Evolutionary conservation across 2,329 filamentous ascomycete genomes (phyloP), one percentile per base, ranked within the genome.

Genomic region (Macrophomina phaseolina): DNA sequence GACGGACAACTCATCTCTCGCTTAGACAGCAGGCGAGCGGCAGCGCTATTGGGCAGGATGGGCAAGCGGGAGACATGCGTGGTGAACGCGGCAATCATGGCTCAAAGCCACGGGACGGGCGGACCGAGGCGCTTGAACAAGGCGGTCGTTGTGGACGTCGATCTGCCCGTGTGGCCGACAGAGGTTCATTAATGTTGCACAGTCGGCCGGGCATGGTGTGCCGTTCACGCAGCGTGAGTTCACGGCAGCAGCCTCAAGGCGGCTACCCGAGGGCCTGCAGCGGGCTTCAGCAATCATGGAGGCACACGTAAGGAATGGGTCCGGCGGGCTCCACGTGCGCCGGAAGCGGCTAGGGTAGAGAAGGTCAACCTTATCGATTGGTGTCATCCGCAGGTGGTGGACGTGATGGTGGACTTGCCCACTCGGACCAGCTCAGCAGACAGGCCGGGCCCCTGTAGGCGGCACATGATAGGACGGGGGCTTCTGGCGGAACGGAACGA

Each of bases 61-160:
- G 79, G 82, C 53, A 83, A 87, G 71, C 81, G 75, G 68, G 90
- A 94, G 80, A 95, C 91, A 1, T 94, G 89, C 74, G 81, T 96
- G 64, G 85, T 95, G 71, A 96, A 97, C 79, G 91, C 91, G 34
- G 89, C 92, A 23, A 89, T 94, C 69, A 86, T 91, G 83, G 88
- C 87, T 51, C 88, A 84, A 28, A 89, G 86, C 68, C 89, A 87
- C 78, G 72, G 75, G 12, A 67, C 67, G 23, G 72, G 72, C 40
- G 82, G 79, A 1, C 87, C 87, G 16, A 91, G 89, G 76, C 83
- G 79, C 68, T 88, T 91, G 78, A 89, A 94, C 77, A 91, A 93
- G 75, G 90, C 92, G 23, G 90, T 96, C 70, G 89, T 96, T n/a
- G 88, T 97, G 12, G 92, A 97, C 75, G 74, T 96, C 36, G 88